Conservation (phyloP, 2,329 filamentous ascomycete genomes). For the Colletotrichum plurivorum region DNA sequence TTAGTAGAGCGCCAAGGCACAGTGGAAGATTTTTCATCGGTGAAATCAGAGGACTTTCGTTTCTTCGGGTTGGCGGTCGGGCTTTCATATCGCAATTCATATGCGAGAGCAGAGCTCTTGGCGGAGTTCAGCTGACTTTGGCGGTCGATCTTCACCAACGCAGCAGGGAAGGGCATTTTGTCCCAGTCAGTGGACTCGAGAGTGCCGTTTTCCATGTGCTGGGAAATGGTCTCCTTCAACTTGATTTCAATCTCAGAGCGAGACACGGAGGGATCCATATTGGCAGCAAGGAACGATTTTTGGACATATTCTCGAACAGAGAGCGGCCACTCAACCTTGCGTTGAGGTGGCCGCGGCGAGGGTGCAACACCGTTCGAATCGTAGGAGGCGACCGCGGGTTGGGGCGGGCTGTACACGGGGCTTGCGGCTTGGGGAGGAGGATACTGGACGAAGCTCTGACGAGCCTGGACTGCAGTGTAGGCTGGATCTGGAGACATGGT, state of each 20-base stretch:
- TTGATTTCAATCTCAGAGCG: constrained; percentile 84
- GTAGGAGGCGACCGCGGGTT: constrained; percentile 38
- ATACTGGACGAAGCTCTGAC: constrained; percentile 70
- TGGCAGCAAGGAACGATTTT: constrained; percentile 84
- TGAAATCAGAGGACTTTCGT: constrained; percentile 82
- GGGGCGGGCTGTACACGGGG: constrained; percentile 43
- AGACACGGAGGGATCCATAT: constrained; percentile 74
- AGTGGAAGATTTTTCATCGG: constrained; percentile 65
- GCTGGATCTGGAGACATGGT: constrained; percentile 60
- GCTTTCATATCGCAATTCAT: constrained; percentile 43
- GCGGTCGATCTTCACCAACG: constrained; percentile 82
- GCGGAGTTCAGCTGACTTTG: constrained; percentile 60
- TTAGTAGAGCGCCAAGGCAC: constrained; percentile 85
- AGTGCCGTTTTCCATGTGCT: constrained; percentile 80
- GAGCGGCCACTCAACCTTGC: constrained; percentile 83
- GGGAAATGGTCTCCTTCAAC: constrained; percentile 87
- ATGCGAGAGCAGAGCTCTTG: constrained; percentile 46
- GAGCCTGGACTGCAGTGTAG: constrained; percentile 74
- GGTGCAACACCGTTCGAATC: constrained; percentile 12
- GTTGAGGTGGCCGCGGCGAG: constrained; percentile 50
- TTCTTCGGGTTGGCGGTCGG: constrained; percentile 72
- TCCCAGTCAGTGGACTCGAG: constrained; percentile 87
- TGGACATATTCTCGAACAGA: constrained; percentile 92
- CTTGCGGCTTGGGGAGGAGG: constrained; percentile 49
- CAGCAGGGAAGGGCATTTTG: constrained; percentile 85